These are phyloP conservation scores for Olyra latifolia DNA, from an alignment of 176 grass and related monocot genomes.

Conservation along the genomic window DNA sequence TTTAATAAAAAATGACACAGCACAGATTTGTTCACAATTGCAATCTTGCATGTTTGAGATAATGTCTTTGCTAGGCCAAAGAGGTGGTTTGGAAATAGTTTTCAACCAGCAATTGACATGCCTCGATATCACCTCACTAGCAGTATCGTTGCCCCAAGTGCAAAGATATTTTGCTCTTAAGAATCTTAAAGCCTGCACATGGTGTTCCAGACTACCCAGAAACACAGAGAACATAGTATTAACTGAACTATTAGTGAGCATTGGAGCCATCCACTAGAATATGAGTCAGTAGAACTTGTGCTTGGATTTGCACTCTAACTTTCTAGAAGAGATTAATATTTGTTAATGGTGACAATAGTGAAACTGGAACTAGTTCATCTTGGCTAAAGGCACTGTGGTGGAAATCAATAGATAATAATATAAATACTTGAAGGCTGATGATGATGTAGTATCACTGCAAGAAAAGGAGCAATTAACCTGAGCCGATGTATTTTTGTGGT, in stretches of 20 bases:
- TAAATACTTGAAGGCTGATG: not conserved
- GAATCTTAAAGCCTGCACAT: not conserved
- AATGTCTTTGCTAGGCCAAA: not conserved
- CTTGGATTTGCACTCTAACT: not conserved
- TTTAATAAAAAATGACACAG: not conserved
- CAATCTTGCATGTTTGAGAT: not conserved
- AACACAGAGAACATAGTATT: not conserved
- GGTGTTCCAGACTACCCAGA: not conserved
- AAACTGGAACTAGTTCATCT: conserved; percentile 5
- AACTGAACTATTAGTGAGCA: not conserved
- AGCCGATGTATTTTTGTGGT: conserved; percentile 51
- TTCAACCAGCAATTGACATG: too few species aligned
- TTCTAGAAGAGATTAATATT: not conserved
- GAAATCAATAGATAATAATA: not conserved
- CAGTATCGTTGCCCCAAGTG: too few species aligned
- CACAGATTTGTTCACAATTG: not conserved
- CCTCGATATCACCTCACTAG: too few species aligned
- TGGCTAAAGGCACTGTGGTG: not conserved
- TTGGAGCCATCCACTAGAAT: not conserved
- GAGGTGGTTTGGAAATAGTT: too few species aligned
- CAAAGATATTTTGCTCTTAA: not conserved
- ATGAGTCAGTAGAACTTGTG: not conserved
- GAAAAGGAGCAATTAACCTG: conserved; percentile 52
- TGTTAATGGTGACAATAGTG: conserved; percentile 5
- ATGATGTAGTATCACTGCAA: not conserved